Conservation (phyloP, 441 rosid species). For the Pelargonium citronellum region DNA sequence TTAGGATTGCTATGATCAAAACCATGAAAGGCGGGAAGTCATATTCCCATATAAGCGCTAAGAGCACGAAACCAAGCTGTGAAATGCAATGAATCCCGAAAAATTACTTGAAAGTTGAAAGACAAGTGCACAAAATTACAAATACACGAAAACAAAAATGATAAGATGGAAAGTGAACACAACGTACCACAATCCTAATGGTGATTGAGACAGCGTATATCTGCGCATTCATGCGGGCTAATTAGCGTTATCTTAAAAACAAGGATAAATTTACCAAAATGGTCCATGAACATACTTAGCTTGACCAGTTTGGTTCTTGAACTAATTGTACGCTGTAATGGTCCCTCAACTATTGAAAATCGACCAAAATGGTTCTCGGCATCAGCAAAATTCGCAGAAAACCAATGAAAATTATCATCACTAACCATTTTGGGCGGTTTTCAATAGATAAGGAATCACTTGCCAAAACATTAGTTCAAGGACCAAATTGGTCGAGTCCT, state of each 20-base stretch:
- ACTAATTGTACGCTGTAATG: too few species aligned
- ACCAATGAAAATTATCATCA: too few species aligned
- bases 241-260: not conserved
- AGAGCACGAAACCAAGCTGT: slow-evolving; percentile 92
- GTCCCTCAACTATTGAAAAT: too few species aligned
- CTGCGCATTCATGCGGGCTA: slow-evolving; percentile 39
- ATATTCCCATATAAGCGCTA: slow-evolving; percentile 89
- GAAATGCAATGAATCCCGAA: slow-evolving; percentile 10
- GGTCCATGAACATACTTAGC: too few species aligned
- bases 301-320: too few species aligned
- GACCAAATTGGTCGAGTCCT: too few species aligned
- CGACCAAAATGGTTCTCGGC: too few species aligned
- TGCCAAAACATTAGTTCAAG: too few species aligned
- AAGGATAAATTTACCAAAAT: not conserved
- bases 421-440: too few species aligned
- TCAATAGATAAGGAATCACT: too few species aligned
- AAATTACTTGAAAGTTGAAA: too few species aligned
- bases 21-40: slow-evolving; percentile 99
- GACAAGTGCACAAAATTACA: not conserved
- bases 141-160: not conserved
- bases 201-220: slow-evolving; percentile 97
- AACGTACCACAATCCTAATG: slow-evolving; percentile 82
- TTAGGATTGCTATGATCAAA: slow-evolving; percentile 80
- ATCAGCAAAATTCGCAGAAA: too few species aligned
- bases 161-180: slow-evolving; percentile 6